Evolutionary conservation across 2,329 filamentous ascomycete genomes (phyloP).

Genomic region (Neophaeococcomyces mojaviensis): DNA sequence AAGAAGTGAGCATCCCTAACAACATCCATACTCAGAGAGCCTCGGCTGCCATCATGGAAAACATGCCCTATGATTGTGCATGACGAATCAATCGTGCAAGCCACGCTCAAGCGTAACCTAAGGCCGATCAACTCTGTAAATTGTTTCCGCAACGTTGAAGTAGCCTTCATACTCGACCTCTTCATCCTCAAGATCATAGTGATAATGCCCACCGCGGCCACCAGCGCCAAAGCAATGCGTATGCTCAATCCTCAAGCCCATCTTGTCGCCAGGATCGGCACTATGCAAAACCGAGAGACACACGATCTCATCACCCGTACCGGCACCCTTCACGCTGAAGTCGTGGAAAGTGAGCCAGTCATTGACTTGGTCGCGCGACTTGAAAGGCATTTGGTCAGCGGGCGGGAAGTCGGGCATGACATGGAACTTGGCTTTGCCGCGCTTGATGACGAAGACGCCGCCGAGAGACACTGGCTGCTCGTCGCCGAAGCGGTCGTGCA

Average conservation of each 20-base stretch:
- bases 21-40: no score
- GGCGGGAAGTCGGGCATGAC: conserved; percentile 41
- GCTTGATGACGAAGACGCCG: conserved; percentile 35
- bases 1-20: no score
- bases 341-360: conserved; percentile 37
- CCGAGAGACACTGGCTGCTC: conserved; percentile 32
- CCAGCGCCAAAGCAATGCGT: conserved; percentile 38
- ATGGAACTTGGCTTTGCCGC: conserved; percentile 33
- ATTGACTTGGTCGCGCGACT: conserved; percentile 25
- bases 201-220: conserved; percentile 37
- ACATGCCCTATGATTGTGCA: no score
- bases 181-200: conserved; percentile 26
- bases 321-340: conserved; percentile 20
- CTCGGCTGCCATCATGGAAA: no score
- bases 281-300: conserved; percentile 39
- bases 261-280: conserved; percentile 30
- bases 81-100: no score
- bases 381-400: conserved; percentile 22
- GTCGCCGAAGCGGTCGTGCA: conserved; percentile 29
- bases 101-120: background rate
- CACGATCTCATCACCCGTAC: conserved; percentile 27
- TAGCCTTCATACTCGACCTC: conserved; percentile 42
- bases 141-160: conserved; percentile 35
- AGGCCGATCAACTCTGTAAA: conserved; percentile 35
- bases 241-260: conserved; percentile 41